Evolutionary conservation across 176 grass and related monocot genomes (phyloP), one percentile per base, ranked within the genome.

Genomic region (Bolboschoenus planiculmis): DNA sequence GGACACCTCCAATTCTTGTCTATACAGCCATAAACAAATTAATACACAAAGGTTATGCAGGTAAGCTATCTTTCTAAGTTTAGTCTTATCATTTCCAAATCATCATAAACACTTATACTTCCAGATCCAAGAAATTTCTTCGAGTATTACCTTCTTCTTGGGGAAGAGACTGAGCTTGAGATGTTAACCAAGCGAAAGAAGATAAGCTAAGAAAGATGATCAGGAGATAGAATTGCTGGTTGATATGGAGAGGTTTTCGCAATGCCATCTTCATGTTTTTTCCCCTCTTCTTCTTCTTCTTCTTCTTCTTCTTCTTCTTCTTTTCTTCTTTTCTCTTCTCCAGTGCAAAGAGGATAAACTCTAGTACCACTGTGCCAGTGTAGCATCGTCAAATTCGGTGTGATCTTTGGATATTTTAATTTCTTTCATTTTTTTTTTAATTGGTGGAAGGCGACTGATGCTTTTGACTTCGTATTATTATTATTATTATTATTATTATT

Each of bases 121-220:
- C 46, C 2, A 77, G 46, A 76, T 50, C 24, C 14, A 44, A 39
- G 50, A 64, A 31, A 39, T 46, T 57, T 23, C 20, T 7, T 11
- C 5, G 18, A 78, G 14, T 47, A 10, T 83, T 62, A 94, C 92
- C 89, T 94, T 94, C 92, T 83, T 91, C 82, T 73, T 42, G 20
- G 16, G 89, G 85, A 68, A 94, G 85, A 78, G 78, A 87, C 78
- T 74, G 72, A 60, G 68, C 53, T 60, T 60, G 55, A 79, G 85
- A 72, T 29, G 36, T 63, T 81, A 83, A 83, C 20, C 82, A 50
- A 85, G 3, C 56, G 20, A 89, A 86, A 66, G 35, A 83, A 62
- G 26, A 80, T 34, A 62, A 86, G 57, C 20, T 64, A 16, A 86
- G 53, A 56, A 70, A 1, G 42, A 83, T 26, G 2, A 76, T 21